phyloP scores from a whole-genome alignment of 2,329 filamentous ascomycete genomes.

The Claviceps sp. region DNA sequence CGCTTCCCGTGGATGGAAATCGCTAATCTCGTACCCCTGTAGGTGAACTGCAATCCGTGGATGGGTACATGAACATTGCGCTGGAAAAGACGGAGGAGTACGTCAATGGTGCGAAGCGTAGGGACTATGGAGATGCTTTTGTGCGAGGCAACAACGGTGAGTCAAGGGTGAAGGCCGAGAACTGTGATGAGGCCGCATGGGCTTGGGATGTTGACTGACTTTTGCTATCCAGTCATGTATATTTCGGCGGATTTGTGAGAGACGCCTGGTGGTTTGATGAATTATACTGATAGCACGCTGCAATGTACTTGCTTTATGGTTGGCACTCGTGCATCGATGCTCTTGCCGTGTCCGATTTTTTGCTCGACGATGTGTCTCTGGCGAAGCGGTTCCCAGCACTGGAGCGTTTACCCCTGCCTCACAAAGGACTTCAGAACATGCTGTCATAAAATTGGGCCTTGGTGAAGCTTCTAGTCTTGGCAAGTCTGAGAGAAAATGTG shows the following conservation, averaged over 20 bases:
- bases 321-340: too few relatives aligned
- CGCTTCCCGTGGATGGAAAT: too few relatives aligned
- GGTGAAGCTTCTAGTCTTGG: too few relatives aligned
- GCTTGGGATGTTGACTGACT: background rate
- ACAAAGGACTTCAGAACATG: too few relatives aligned
- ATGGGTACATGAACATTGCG: constrained; percentile 99
- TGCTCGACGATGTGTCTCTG: too few relatives aligned
- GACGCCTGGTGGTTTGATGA: constrained; percentile 5
- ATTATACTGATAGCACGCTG: constrained; percentile 7
- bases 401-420: too few relatives aligned
- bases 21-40: background rate
- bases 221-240: constrained; percentile 45
- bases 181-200: background rate
- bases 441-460: too few relatives aligned
- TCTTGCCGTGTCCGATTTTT: too few relatives aligned
- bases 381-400: too few relatives aligned
- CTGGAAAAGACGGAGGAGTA: constrained; percentile 91
- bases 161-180: constrained; percentile 8
- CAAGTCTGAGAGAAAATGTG: too few relatives aligned
- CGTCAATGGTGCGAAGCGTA: constrained; percentile 69
- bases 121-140: constrained; percentile 87
- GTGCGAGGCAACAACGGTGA: constrained; percentile 90
- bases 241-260: constrained; percentile 47
- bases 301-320: background rate
- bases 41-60: constrained; percentile 94